Percentiles rank a stretch among this genome's conserved stretches.
These are phyloP conservation scores for Setaria viridis DNA, from an alignment of 202 grass and related monocot genomes.

Conservation along the genomic window DNA sequence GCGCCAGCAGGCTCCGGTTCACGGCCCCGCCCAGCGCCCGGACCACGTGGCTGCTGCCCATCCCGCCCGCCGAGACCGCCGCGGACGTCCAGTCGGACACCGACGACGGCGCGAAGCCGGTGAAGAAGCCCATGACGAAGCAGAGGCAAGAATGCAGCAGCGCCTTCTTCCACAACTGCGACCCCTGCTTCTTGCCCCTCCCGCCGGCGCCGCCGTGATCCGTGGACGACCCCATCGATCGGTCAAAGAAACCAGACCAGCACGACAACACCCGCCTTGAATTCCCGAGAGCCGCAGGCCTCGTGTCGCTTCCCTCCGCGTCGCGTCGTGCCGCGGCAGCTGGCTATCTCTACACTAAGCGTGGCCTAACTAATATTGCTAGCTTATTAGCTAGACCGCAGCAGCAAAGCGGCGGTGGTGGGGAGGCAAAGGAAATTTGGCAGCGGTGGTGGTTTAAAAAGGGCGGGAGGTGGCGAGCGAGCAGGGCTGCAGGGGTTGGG, in stretches of 20 bases:
- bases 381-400: constrained; percentile 36
- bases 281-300: constrained; percentile 4
- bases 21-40: constrained; percentile 12
- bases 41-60: constrained; percentile 48
- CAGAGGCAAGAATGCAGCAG: constrained; percentile 89
- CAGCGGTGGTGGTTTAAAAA: constrained; percentile 75
- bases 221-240: constrained; percentile 52
- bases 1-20: constrained; percentile 63
- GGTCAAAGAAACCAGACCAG: neutral
- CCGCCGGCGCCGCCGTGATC: constrained; percentile 45
- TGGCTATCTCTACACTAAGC: neutral
- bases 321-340: constrained; percentile 18
- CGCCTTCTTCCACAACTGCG: constrained; percentile 95
- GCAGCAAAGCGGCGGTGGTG: constrained; percentile 35
- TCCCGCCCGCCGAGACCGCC: constrained; percentile 36
- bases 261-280: neutral
- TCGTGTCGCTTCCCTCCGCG: constrained; percentile 19
- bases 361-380: constrained; percentile 32
- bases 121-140: constrained; percentile 99
- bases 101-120: constrained; percentile 75
- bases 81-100: constrained; percentile 61
- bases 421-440: constrained; percentile 44
- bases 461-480: constrained; percentile 64
- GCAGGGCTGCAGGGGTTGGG: neutral
- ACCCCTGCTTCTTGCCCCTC: constrained; percentile 63